Percentiles rank a stretch among this genome's conserved stretches.
Evolutionary conservation across 495 filamentous ascomycete species (phyloP).

Genomic region (Acidiella bohemica): DNA sequence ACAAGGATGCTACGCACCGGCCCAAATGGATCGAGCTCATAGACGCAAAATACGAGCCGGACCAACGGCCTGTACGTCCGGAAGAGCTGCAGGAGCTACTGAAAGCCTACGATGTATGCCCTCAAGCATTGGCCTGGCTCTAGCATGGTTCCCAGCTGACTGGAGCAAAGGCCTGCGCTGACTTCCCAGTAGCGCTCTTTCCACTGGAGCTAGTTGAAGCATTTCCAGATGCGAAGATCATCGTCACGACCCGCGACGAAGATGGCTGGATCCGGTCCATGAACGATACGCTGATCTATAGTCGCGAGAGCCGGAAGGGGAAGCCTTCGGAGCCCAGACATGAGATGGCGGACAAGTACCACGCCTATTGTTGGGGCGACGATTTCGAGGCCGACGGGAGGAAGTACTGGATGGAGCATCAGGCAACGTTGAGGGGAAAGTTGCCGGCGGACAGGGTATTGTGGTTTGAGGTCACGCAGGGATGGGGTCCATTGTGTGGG

Average conservation of each 20-base stretch:
- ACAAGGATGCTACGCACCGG: neutral
- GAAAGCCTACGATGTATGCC: neutral
- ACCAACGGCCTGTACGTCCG: neutral
- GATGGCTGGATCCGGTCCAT: neutral
- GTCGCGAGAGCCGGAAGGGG: neutral
- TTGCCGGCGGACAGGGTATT: constrained; percentile 37
- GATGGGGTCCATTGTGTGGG: constrained; percentile 10
- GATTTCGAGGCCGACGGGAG: neutral
- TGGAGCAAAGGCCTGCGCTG: neutral
- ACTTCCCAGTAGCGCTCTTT: constrained; percentile 3
- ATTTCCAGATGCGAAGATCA: constrained; percentile 10
- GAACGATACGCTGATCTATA: neutral
- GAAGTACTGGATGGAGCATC: neutral
- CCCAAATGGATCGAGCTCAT: neutral
- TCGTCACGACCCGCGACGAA: constrained; percentile 5
- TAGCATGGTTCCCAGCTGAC: no score
- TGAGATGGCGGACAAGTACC: neutral
- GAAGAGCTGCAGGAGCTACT: neutral
- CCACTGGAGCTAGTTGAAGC: constrained; percentile 2
- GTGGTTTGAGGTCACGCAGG: constrained; percentile 3
- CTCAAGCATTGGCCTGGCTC: no score
- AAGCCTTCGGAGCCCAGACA: neutral
- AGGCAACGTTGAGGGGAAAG: neutral
- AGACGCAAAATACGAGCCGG: neutral
- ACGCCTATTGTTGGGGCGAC: neutral